Evolutionary conservation across 2,329 filamentous ascomycete genomes (phyloP).

Genomic region (Talaromyces rugulosus): DNA sequence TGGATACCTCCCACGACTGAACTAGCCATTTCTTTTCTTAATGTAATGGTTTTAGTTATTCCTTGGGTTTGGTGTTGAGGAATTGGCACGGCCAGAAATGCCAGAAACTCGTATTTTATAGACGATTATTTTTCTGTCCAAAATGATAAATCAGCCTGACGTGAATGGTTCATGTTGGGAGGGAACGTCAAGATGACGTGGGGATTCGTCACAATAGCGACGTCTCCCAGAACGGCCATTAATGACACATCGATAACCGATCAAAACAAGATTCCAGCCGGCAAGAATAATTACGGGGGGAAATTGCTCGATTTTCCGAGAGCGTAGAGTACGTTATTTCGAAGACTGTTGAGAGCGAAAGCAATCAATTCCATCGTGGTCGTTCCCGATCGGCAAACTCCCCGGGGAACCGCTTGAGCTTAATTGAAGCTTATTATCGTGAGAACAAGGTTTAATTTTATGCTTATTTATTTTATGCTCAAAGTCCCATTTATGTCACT

Average conservation of each 20-base stretch:
- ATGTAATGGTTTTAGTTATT: not conserved
- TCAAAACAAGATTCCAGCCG: not conserved
- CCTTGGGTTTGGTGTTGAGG: not conserved
- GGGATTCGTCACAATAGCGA: not conserved
- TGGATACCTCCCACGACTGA: constrained; percentile 24
- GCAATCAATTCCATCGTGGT: not conserved
- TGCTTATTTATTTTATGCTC: too few species aligned
- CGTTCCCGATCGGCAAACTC: not conserved
- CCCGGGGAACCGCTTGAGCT: not conserved
- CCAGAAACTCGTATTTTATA: not conserved
- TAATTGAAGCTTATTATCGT: not conserved
- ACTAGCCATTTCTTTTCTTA: constrained; percentile 20
- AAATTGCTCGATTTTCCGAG: not conserved
- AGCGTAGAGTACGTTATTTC: not conserved
- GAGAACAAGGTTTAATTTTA: too few species aligned
- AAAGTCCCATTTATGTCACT: too few species aligned
- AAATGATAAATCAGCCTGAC: not conserved
- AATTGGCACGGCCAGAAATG: not conserved
- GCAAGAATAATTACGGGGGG: not conserved
- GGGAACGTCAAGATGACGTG: constrained; percentile 3
- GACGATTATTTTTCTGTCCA: not conserved
- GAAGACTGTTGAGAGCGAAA: not conserved
- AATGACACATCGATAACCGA: not conserved
- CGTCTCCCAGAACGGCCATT: not conserved
- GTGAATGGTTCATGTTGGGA: not conserved